These are phyloP conservation scores for Aspergillus unguis DNA, from an alignment of 2,329 filamentous ascomycete species.

Conservation along the genomic window DNA sequence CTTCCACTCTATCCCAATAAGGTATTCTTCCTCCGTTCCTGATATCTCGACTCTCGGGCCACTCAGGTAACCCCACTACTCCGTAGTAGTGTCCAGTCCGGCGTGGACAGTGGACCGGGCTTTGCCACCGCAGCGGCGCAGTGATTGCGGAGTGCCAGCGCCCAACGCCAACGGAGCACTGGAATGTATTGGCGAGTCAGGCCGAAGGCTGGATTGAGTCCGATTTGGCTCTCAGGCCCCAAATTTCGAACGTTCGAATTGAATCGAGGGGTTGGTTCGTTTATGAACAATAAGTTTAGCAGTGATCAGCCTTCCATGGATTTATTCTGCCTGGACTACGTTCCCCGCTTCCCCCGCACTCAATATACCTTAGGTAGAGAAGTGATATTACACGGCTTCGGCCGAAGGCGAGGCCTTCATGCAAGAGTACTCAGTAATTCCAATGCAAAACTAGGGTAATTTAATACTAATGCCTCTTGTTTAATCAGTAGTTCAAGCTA, in stretches of 20 bases:
- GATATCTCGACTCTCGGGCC: not conserved
- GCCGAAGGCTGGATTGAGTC: too few relatives aligned
- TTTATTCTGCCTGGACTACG: too few relatives aligned
- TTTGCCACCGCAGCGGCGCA: conserved; percentile 7
- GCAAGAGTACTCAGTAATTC: too few relatives aligned
- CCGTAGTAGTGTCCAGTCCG: not conserved
- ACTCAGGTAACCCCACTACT: not conserved
- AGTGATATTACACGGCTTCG: too few relatives aligned
- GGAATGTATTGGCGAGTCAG: not conserved
- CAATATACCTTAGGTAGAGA: too few relatives aligned
- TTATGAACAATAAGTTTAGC: too few relatives aligned
- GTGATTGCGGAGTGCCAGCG: not conserved
- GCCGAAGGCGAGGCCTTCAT: too few relatives aligned
- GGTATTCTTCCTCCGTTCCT: not conserved
- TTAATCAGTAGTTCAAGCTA: conserved; percentile 4
- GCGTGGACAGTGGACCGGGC: not conserved
- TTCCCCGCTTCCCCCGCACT: too few relatives aligned
- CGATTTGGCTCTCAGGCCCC: too few relatives aligned
- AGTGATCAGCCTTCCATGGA: too few relatives aligned
- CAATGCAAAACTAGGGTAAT: not conserved
- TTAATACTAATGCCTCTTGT: conserved; percentile 4
- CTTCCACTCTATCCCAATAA: not conserved
- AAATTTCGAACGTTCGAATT: too few relatives aligned
- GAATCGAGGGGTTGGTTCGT: too few relatives aligned
- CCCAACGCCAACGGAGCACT: not conserved